Evolutionary conservation across 140 eudicot genomes (phyloP).

Genomic region (Bidens hawaiensis): DNA sequence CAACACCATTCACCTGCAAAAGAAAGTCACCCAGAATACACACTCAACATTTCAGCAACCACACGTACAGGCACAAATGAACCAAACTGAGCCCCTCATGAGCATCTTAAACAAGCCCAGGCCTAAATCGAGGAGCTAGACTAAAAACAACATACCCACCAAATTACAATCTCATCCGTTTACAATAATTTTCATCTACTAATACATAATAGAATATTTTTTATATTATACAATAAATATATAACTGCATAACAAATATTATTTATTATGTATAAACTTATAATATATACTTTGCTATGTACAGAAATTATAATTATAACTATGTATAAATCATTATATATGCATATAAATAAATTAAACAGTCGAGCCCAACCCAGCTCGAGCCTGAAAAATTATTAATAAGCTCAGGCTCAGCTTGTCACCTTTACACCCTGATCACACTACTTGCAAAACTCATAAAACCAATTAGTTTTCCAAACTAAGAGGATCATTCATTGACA

Average conservation of each 20-base stretch:
- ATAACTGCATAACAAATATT: background rate
- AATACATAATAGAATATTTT: too few species aligned
- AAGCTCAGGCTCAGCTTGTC: background rate
- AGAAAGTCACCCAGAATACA: background rate
- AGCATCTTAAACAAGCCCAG: too few species aligned
- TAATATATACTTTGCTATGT: background rate
- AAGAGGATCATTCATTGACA: background rate
- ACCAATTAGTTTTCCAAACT: too few species aligned
- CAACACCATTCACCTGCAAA: slow-evolving; percentile 23
- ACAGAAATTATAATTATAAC: too few species aligned
- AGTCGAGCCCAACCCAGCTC: background rate
- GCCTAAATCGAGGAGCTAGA: too few species aligned
- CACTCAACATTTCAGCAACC: background rate
- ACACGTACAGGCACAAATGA: too few species aligned
- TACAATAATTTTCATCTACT: too few species aligned
- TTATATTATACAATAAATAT: too few species aligned
- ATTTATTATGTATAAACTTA: too few species aligned
- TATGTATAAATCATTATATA: too few species aligned
- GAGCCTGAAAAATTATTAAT: background rate
- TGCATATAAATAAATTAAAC: background rate
- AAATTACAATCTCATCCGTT: too few species aligned
- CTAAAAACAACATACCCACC: too few species aligned
- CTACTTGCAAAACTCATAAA: background rate
- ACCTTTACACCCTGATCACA: background rate
- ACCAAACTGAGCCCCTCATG: background rate